Evolutionary conservation across 768 basidiomycete species (phyloP).

Genomic region (Ramaria sp.): DNA sequence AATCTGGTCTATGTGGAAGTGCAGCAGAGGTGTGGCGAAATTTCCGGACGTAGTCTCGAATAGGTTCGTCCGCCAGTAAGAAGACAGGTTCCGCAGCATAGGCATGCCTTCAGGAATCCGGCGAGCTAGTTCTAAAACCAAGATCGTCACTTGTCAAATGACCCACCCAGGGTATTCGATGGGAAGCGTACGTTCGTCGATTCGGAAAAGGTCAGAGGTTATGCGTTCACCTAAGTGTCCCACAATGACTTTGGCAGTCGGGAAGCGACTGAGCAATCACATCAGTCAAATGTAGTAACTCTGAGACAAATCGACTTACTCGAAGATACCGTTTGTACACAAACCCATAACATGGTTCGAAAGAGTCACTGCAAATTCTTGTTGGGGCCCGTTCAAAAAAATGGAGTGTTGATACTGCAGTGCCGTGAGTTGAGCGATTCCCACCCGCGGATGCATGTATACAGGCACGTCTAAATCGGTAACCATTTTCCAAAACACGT

Average conservation of each 20-base stretch:
- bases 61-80: slow-evolving; percentile 5
- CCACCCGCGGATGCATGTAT: slow-evolving; percentile 8
- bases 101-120: slow-evolving; percentile 5
- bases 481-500: slow-evolving; percentile 10
- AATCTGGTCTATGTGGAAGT: slow-evolving; percentile 6
- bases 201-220: slow-evolving; percentile 7
- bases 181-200: slow-evolving; percentile 5
- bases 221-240: slow-evolving; percentile 8
- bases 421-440: neutral
- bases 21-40: slow-evolving; percentile 1
- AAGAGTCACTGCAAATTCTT: slow-evolving; percentile 6
- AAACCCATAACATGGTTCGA: slow-evolving; percentile 8
- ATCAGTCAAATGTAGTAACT: neutral
- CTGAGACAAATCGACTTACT: neutral
- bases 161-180: neutral
- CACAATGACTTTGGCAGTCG: slow-evolving; percentile 2
- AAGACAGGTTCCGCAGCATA: slow-evolving; percentile 4
- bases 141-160: neutral
- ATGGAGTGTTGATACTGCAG: slow-evolving; percentile 7
- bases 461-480: slow-evolving; percentile 8
- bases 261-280: neutral
- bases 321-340: slow-evolving; percentile 6
- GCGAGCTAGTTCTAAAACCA: neutral
- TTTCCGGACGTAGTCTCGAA: slow-evolving; percentile 8
- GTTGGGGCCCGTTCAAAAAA: neutral